Percentiles rank a stretch among this genome's conserved stretches.
phyloP scores from a whole-genome alignment of 306 rosid genomes.

The Lotus japonicus region DNA sequence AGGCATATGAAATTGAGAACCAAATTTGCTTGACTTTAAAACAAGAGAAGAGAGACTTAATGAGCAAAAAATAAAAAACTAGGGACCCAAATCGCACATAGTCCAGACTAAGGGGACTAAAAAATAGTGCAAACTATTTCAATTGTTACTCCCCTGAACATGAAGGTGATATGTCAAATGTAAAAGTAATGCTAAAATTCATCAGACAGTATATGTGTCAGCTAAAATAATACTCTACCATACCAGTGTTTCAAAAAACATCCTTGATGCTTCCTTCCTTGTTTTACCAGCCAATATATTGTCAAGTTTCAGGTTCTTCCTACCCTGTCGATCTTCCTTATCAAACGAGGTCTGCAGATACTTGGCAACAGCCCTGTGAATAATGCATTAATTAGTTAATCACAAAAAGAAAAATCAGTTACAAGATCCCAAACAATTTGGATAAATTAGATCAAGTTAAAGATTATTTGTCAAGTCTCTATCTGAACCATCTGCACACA shows the following conservation, averaged over 20 bases:
- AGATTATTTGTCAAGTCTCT: not conserved
- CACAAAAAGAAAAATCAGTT: not conserved
- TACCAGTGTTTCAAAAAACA: conserved; percentile 57
- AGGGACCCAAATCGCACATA: no score
- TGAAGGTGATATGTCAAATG: not conserved
- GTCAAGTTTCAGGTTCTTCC: conserved; percentile 65
- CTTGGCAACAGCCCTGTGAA: conserved; percentile 79
- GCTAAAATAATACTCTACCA: conserved; percentile 13
- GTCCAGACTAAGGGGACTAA: no score
- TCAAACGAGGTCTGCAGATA: conserved; percentile 85
- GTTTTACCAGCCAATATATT: conserved; percentile 47
- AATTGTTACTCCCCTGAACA: not conserved
- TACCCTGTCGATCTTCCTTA: conserved; percentile 60
- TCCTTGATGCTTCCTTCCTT: conserved; percentile 40
- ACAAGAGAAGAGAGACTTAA: no score
- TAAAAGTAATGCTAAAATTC: not conserved
- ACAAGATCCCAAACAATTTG: not conserved
- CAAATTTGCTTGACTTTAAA: no score
- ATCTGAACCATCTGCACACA: conserved; percentile 3
- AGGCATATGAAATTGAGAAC: no score
- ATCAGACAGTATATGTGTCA: not conserved
- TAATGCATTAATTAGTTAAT: conserved; percentile 16
- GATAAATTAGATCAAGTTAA: not conserved
- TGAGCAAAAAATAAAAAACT: no score
- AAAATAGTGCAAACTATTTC: not conserved